Evolutionary conservation across 495 filamentous ascomycete species (phyloP).

Genomic region (Tuber borchii): DNA sequence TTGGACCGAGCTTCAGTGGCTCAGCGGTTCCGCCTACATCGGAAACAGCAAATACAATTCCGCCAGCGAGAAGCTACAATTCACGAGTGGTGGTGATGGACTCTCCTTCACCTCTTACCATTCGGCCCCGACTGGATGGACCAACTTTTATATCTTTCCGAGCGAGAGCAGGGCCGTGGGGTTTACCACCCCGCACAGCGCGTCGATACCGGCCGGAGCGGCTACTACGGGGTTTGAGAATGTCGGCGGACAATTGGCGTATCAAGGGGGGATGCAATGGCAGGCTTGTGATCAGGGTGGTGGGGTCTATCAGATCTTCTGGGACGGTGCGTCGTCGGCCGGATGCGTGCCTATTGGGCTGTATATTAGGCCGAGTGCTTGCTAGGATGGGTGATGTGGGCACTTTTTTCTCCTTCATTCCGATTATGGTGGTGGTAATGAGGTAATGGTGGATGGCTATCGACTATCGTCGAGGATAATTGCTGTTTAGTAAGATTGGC

Average conservation of each 20-base stretch:
- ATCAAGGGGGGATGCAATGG: background rate
- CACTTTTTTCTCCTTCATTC: background rate
- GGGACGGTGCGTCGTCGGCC: conserved; percentile 20
- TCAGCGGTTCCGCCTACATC: conserved; percentile 20
- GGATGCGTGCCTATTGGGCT: conserved; percentile 17
- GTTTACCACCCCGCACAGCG: conserved; percentile 31
- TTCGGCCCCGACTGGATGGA: conserved; percentile 23
- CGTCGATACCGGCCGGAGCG: conserved; percentile 13
- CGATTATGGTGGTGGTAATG: background rate
- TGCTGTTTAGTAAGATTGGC: background rate
- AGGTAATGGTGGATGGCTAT: background rate
- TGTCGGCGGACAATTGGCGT: background rate
- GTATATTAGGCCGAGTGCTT: conserved; percentile 9
- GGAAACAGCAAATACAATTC: conserved; percentile 25
- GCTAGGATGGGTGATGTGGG: background rate
- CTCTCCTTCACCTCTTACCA: conserved; percentile 30
- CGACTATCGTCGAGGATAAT: background rate
- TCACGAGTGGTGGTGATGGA: background rate
- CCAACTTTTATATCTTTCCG: conserved; percentile 22
- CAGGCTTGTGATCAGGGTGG: background rate
- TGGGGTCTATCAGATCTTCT: conserved; percentile 27
- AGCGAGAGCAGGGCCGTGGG: conserved; percentile 26
- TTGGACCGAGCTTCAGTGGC: background rate
- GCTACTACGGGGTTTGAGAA: conserved; percentile 11
- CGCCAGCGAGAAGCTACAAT: conserved; percentile 14